Evolutionary conservation across 2,329 filamentous ascomycete species (phyloP), one percentile per base, ranked within the genome.

Genomic region (Epichloe brachyelytri): DNA sequence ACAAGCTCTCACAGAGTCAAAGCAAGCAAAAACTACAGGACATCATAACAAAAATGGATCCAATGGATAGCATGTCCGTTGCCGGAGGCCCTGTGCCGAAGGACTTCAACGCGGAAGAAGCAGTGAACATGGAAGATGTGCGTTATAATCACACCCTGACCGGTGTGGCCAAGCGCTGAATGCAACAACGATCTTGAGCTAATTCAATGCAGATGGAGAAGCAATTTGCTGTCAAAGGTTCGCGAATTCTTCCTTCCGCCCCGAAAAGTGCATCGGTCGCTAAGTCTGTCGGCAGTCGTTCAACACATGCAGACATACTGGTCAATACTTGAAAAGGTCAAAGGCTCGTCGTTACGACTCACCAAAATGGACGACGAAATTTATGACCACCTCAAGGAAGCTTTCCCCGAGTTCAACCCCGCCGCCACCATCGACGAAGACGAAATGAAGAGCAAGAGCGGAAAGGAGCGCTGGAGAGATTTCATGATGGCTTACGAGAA

Each of bases 281-380:
- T 52, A 38, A 43, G 26, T 37, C 41, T 26, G 4, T 3, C 17
- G 36, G 26, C 57, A 74, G 90, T 85, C 48, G 93, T 97, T 38
- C 87, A 95, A 69, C 93, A 98, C 69, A 88, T 98, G 78, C 80
- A 88, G 64, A 96, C 91, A 46, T 97, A 98, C 77, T 98, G 91
- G 91, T 77, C 83, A 49, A 91, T 98, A 64, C 86, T 98, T 61
- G 86, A 96, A 70, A 88, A 85, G 65, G 80, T 95, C 59, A 87
- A 81, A 60, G 93, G 91, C 59, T 95, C 89, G n/a, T 74, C 83
- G 56, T 76, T 98, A 54, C 86, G 88, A 55, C 80, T 98, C 56
- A 98, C 93, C 55, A 93, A 91, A 73, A 79, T 94, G 62, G 93
- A 98, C 71, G 85, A 97, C 66, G 89, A 96, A 43, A 98, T 98